A percentile compares a stretch with the other conserved stretches of the same genome.
phyloP scores from a whole-genome alignment of 2,329 filamentous ascomycete species.

The Zarea fungicola region DNA sequence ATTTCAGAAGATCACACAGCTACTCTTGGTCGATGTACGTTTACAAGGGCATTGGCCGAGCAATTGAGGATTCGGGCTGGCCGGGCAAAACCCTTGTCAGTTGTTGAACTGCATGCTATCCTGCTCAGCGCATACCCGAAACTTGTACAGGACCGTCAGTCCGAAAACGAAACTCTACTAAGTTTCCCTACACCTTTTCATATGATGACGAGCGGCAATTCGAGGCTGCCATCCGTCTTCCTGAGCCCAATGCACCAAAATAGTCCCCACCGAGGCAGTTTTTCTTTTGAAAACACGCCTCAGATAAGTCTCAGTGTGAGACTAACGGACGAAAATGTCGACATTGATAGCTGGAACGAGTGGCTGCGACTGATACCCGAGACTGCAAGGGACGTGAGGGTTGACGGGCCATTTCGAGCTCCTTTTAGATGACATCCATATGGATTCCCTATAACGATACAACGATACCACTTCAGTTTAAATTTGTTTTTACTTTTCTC shows the following conservation, averaged over 20 bases:
- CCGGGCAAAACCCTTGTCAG: slow-evolving; percentile 43
- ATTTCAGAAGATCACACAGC: slow-evolving; percentile 47
- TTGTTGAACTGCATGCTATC: slow-evolving; percentile 49
- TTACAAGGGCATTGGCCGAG: slow-evolving; percentile 46
- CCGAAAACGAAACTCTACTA: slow-evolving; percentile 41
- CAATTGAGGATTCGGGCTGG: slow-evolving; percentile 43
- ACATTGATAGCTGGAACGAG: slow-evolving; percentile 51
- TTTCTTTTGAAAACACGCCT: slow-evolving; percentile 39
- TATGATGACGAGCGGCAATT: slow-evolving; percentile 50
- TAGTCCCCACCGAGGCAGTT: slow-evolving; percentile 32
- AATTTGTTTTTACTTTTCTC: background rate
- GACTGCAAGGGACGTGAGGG: slow-evolving; percentile 49
- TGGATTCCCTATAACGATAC: background rate
- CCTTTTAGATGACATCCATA: slow-evolving; percentile 18
- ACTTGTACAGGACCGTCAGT: slow-evolving; percentile 44
- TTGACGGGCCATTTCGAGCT: slow-evolving; percentile 44
- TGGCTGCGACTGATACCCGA: slow-evolving; percentile 56
- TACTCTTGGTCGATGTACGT: slow-evolving; percentile 44
- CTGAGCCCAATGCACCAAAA: slow-evolving; percentile 45
- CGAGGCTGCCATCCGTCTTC: slow-evolving; percentile 51
- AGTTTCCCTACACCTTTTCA: slow-evolving; percentile 51
- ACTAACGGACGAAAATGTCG: slow-evolving; percentile 45
- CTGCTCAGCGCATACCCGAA: slow-evolving; percentile 48
- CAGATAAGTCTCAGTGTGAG: slow-evolving; percentile 47
- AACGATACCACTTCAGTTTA: background rate